Evolutionary conservation across 2,329 filamentous ascomycete genomes (phyloP).

Genomic region (Monosporascus sp.): DNA sequence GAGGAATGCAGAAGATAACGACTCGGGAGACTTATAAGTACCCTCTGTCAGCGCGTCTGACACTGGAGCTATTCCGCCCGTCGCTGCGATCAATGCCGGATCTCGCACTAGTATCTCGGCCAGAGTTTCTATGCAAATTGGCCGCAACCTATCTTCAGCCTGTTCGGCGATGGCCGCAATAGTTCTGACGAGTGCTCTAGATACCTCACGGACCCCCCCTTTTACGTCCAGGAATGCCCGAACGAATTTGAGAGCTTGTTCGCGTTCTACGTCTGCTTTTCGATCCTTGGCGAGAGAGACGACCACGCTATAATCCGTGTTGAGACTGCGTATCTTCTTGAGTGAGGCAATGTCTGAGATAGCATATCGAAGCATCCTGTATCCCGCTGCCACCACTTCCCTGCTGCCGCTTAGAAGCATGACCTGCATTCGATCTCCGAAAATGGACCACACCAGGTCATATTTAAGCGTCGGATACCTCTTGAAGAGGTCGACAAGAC

Average conservation of each 20-base stretch:
- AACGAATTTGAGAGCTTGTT: constrained; percentile 95
- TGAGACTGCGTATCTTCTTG: constrained; percentile 78
- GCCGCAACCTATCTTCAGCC: constrained; percentile 75
- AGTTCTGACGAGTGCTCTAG: constrained; percentile 79
- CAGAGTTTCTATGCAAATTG: constrained; percentile 88
- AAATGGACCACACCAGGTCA: constrained; percentile 92
- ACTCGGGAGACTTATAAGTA: constrained; percentile 87
- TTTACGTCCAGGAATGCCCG: constrained; percentile 94
- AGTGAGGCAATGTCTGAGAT: constrained; percentile 89
- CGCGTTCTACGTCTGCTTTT: constrained; percentile 93
- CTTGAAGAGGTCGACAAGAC: constrained; percentile 93
- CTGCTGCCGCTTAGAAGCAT: constrained; percentile 95
- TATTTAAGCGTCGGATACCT: constrained; percentile 91
- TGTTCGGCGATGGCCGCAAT: constrained; percentile 89
- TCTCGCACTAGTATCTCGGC: constrained; percentile 88
- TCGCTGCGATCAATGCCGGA: constrained; percentile 72
- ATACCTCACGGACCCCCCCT: constrained; percentile 82
- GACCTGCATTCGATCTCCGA: constrained; percentile 87
- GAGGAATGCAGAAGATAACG: constrained; percentile 79
- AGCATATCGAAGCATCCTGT: constrained; percentile 87
- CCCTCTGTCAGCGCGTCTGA: constrained; percentile 90
- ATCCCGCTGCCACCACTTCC: constrained; percentile 92
- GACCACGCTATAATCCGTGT: constrained; percentile 90
- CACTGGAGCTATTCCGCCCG: constrained; percentile 80
- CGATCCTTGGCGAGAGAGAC: constrained; percentile 90